Conservation (phyloP, 768 basidiomycete species). For the Hortiboletus flavorubellus region DNA sequence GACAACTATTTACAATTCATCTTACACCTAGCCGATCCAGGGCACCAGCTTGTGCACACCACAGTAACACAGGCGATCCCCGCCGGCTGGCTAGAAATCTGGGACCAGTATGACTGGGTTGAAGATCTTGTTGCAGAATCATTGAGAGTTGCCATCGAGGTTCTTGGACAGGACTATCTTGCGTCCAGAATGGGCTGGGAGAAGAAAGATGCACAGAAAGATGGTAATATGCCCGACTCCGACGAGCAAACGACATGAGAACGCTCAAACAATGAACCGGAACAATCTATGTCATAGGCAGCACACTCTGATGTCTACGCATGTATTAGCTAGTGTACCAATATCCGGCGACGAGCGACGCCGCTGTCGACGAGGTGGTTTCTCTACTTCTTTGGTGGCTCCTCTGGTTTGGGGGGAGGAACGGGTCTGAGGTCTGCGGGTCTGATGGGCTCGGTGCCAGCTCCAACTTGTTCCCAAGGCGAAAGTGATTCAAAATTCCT, state of each 20-base stretch:
- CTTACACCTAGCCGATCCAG: conserved; percentile 68
- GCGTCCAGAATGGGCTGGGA: conserved; percentile 84
- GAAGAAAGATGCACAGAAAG: conserved; percentile 26
- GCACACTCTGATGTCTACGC: conserved; percentile 2
- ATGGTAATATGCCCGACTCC: conserved; percentile 8
- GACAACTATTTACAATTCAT: conserved; percentile 57
- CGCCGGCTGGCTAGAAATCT: conserved; percentile 79
- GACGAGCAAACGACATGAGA: conserved; percentile 9
- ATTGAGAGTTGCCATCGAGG: conserved; percentile 79
- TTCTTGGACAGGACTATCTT: conserved; percentile 90
- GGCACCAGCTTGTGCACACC: conserved; percentile 70
- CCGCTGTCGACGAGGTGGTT: neutral
- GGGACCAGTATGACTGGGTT: conserved; percentile 95
- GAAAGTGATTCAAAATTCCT: conserved; percentile 93
- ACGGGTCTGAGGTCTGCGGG: conserved; percentile 76
- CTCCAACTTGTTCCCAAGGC: conserved; percentile 95
- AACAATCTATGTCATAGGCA: conserved; percentile 8
- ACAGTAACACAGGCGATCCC: conserved; percentile 85
- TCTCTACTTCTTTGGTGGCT: conserved; percentile 72
- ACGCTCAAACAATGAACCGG: neutral
- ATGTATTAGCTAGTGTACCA: conserved; percentile 14
- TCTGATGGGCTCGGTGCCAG: conserved; percentile 49
- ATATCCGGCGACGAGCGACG: conserved; percentile 4
- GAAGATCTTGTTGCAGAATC: conserved; percentile 92
- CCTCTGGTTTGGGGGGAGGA: conserved; percentile 71